Evolutionary conservation across 257 asterid species (phyloP), one percentile per base, ranked within the genome.

Genomic region (Rubia yunnanensis): DNA sequence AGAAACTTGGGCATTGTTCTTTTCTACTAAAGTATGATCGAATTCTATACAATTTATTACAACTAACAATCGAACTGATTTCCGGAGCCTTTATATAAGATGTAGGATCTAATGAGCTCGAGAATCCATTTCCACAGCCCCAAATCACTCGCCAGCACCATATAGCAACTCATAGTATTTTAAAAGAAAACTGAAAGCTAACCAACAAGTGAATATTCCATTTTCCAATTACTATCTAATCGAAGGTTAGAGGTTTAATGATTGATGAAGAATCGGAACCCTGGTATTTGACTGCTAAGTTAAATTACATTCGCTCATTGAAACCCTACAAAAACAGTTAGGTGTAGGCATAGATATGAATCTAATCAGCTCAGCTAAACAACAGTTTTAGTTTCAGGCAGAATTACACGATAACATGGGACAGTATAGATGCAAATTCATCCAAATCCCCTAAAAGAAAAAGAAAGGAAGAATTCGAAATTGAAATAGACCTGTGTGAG

Each of bases 401-500:
- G 27, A 9, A 46, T 46, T 1, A 46, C 22, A 22, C 30, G 9
- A 34, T 28, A 17, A 15, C 24, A 11, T 1, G 1, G 1, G 1
- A 54, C 44, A 57, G 9, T 38, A 5, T 41, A n/a, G 18, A 4
- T 34, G n/a, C 20, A 58, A 30, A 11, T 24, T 17, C 41, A 58
- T 24, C 22, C 41, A 58, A 58, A 5, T 20, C 38, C 62, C 7
- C 2, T 10, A 13, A 30, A 48, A n/a, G n/a, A n/a, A 9, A 28
- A 18, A 10, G 3, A 6, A 4, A n/a, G 23, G 30, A 9, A 22
- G 60, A n/a, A n/a, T n/a, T n/a, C n/a, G n/a, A n/a, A n/a, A n/a
- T n/a, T n/a, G n/a, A 9, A 17, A 27, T 57, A 18, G 34, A 86
- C 99, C 78, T 92, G 30, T 88, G 90, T 3, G 97, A 35, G 56